Percentiles rank a stretch among this genome's conserved stretches.
These are phyloP conservation scores for Boletus reticulatus DNA, from an alignment of 768 basidiomycete species.

Conservation along the genomic window DNA sequence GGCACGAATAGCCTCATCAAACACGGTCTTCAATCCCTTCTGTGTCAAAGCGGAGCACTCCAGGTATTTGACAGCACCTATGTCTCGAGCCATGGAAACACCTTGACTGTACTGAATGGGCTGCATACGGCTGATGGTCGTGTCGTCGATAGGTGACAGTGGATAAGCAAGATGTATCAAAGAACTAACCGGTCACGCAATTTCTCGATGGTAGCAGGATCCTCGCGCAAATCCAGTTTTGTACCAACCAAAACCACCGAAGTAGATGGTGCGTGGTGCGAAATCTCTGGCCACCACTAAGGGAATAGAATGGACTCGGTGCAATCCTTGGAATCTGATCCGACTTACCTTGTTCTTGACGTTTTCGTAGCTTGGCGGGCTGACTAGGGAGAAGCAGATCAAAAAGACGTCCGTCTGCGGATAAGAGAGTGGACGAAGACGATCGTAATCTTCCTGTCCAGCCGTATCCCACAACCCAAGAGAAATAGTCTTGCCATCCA, in stretches of 20 bases:
- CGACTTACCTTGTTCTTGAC: conserved; percentile 88
- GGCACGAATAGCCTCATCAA: conserved; percentile 97
- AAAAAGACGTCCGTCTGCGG: conserved; percentile 99
- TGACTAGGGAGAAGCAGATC: conserved; percentile 98
- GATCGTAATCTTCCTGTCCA: conserved; percentile 98
- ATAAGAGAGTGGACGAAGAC: conserved; percentile 95
- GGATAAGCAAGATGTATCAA: conserved; percentile 2
- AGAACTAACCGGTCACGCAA: conserved; percentile 76
- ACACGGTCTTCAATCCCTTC: conserved; percentile 98
- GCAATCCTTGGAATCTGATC: neutral
- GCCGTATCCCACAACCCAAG: conserved; percentile 99
- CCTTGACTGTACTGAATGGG: conserved; percentile 94
- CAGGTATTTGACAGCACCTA: conserved; percentile 93
- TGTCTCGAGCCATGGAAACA: conserved; percentile 87
- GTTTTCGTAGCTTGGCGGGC: conserved; percentile 98
- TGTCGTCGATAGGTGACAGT: conserved; percentile 5
- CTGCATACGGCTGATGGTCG: conserved; percentile 71
- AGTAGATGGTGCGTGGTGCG: conserved; percentile 94
- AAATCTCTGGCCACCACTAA: conserved; percentile 96
- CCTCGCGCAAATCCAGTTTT: conserved; percentile 96
- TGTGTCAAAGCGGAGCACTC: conserved; percentile 97
- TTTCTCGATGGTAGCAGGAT: conserved; percentile 89
- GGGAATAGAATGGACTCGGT: conserved; percentile 6
- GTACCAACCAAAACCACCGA: conserved; percentile 95
- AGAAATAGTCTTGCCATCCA: conserved; percentile 97